Conservation (phyloP, 495 filamentous ascomycete species). For the Echria macrotheca region DNA sequence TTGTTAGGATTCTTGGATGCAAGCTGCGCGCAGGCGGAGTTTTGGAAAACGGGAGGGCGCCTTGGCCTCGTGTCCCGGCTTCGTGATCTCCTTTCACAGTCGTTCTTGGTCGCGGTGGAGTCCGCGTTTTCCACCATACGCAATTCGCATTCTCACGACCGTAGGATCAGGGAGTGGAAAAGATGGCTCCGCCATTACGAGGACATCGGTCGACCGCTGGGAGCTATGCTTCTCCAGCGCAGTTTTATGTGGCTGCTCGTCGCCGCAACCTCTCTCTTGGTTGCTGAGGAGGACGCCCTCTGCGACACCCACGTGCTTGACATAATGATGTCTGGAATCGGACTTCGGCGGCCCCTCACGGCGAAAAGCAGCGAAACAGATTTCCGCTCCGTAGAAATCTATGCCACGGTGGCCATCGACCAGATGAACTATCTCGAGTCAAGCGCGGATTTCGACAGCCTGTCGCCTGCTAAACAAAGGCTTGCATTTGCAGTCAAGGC, state of each 20-base stretch:
- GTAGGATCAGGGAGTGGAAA: slow-evolving; percentile 67
- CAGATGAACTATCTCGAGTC: slow-evolving; percentile 84
- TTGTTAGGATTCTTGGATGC: slow-evolving; percentile 85
- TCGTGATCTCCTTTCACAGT: slow-evolving; percentile 68
- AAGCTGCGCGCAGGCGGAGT: slow-evolving; percentile 63
- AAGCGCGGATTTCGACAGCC: slow-evolving; percentile 78
- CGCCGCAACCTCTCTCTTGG: slow-evolving; percentile 66
- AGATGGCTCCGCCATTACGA: slow-evolving; percentile 78
- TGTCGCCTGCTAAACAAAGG: slow-evolving; percentile 81
- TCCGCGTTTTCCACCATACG: slow-evolving; percentile 82
- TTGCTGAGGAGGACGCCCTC: slow-evolving; percentile 54
- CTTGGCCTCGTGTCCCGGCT: slow-evolving; percentile 63
- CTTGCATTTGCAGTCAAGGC: slow-evolving; percentile 83
- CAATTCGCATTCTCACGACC: slow-evolving; percentile 47
- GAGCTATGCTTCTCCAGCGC: slow-evolving; percentile 86
- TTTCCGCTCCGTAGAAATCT: slow-evolving; percentile 57
- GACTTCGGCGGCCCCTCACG: slow-evolving; percentile 32
- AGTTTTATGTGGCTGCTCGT: slow-evolving; percentile 81
- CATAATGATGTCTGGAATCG: slow-evolving; percentile 56
- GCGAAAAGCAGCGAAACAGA: slow-evolving; percentile 39
- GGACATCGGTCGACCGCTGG: slow-evolving; percentile 68
- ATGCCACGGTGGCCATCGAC: slow-evolving; percentile 70
- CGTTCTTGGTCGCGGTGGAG: slow-evolving; percentile 78
- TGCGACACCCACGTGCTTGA: slow-evolving; percentile 65
- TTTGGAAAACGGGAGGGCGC: slow-evolving; percentile 71